Percentiles rank a stretch among this genome's conserved stretches.
These are phyloP conservation scores for Trapa incisa DNA, from an alignment of 345 rosid species.

Conservation along the genomic window DNA sequence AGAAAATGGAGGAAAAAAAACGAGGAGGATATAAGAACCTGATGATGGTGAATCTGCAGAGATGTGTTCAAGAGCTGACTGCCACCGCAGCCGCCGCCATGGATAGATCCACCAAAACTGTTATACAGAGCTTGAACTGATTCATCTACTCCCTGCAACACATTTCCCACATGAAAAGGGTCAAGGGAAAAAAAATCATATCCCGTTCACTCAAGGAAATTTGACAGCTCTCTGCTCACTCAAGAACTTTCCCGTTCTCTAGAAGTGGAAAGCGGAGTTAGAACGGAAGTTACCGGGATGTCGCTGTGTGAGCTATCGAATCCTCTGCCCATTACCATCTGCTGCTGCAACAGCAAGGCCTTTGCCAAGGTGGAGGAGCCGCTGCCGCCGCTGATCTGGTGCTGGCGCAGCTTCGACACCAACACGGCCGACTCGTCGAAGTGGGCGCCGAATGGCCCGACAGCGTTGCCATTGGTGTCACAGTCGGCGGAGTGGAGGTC, in stretches of 20 bases:
- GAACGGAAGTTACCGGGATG: background rate
- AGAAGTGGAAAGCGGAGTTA: background rate
- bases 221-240: background rate
- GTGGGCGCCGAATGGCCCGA: slow-evolving; percentile 13
- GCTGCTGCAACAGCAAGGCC: slow-evolving; percentile 44
- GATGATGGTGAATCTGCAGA: slow-evolving; percentile 31
- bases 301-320: slow-evolving; percentile 21
- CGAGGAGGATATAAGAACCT: background rate
- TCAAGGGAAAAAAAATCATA: background rate
- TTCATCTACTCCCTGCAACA: slow-evolving; percentile 28
- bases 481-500: slow-evolving; percentile 20
- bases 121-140: slow-evolving; percentile 38
- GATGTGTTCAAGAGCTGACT: slow-evolving; percentile 16
- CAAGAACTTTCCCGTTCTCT: no score
- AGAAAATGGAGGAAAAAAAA: no score
- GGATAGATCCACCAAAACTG: slow-evolving; percentile 51
- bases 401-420: slow-evolving; percentile 27
- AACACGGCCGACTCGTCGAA: slow-evolving; percentile 28
- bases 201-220: no score
- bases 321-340: slow-evolving; percentile 35
- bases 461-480: slow-evolving; percentile 17
- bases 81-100: slow-evolving; percentile 16
- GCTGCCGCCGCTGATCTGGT: slow-evolving; percentile 40
- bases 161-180: background rate
- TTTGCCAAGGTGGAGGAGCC: slow-evolving; percentile 11